Evolutionary conservation across 2,329 filamentous ascomycete species (phyloP).

Genomic region (Fusarium compactum): DNA sequence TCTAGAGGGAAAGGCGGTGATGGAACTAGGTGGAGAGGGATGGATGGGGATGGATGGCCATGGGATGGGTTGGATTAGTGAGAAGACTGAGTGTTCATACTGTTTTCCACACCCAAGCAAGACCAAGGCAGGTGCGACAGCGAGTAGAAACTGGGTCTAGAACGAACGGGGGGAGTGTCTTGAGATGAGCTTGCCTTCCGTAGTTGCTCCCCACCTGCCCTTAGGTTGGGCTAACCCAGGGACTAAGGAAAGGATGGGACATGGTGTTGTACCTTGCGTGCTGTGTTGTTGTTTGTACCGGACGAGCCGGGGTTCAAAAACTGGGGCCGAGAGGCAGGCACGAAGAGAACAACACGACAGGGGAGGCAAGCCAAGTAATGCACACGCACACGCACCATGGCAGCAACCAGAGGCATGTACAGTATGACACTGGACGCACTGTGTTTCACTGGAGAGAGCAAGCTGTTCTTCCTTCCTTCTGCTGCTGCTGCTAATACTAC

Average conservation of each 20-base stretch:
- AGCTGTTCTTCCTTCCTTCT: conserved; percentile 7
- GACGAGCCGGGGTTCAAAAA: conserved; percentile 26
- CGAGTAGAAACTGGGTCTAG: conserved; percentile 29
- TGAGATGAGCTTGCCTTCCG: conserved; percentile 6
- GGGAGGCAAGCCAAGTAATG: conserved; percentile 23
- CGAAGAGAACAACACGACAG: conserved; percentile 16
- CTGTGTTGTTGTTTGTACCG: conserved; percentile 37
- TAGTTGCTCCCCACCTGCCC: conserved; percentile 6
- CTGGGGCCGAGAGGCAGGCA: conserved; percentile 16
- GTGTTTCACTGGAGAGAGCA: conserved; percentile 2
- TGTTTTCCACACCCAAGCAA: conserved; percentile 20
- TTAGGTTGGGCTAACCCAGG: not conserved
- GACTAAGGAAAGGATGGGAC: conserved; percentile 7
- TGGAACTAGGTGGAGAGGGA: conserved; percentile 51
- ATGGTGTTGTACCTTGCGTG: conserved; percentile 34
- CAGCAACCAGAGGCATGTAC: conserved; percentile 21
- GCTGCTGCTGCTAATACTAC: conserved; percentile 5
- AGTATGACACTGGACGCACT: conserved; percentile 28
- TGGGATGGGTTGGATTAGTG: conserved; percentile 46
- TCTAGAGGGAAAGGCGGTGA: conserved; percentile 53
- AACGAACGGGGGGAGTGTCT: conserved; percentile 36
- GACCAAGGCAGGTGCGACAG: conserved; percentile 27
- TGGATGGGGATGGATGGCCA: conserved; percentile 52
- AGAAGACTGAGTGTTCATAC: conserved; percentile 43
- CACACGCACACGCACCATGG: conserved; percentile 20